Percentiles rank a stretch among this genome's conserved stretches.
phyloP scores from a whole-genome alignment of 352 stramenopile genomes.

The Pythium vanterpoolii region DNA sequence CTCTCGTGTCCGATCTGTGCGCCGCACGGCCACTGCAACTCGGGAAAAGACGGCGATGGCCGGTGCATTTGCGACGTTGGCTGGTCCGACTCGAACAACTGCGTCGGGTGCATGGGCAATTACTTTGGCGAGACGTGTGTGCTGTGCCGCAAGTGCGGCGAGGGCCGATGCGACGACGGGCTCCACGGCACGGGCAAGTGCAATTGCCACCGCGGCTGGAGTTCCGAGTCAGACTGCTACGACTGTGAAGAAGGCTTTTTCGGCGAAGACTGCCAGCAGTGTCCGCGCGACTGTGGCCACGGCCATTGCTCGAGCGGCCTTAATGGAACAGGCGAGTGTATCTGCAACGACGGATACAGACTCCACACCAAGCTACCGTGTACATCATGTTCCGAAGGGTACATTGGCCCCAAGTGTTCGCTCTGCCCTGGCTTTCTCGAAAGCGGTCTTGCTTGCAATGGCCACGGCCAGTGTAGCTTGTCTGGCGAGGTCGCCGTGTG shows the following conservation, averaged over 20 bases:
- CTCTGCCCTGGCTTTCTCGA: constrained; percentile 74
- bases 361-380: constrained; percentile 62
- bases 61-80: constrained; percentile 82
- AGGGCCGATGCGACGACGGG: constrained; percentile 79
- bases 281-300: constrained; percentile 69
- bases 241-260: constrained; percentile 84
- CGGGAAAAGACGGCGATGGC: constrained; percentile 74
- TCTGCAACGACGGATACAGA: constrained; percentile 72
- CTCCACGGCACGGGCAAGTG: constrained; percentile 72
- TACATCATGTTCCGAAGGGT: constrained; percentile 68
- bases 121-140: constrained; percentile 78
- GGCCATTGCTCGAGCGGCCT: constrained; percentile 71
- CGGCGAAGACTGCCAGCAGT: constrained; percentile 63
- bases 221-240: constrained; percentile 68
- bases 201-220: constrained; percentile 81
- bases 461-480: constrained; percentile 66
- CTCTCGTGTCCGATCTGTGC: constrained; percentile 83
- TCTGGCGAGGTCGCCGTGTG: constrained; percentile 51
- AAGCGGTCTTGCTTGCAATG: constrained; percentile 65
- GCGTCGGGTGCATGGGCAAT: constrained; percentile 80
- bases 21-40: constrained; percentile 81
- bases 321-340: constrained; percentile 75
- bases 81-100: constrained; percentile 88
- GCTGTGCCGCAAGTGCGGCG: constrained; percentile 69
- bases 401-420: constrained; percentile 67